phyloP scores from a whole-genome alignment of 768 basidiomycete genomes.

The Lactarius pseudohatsudake region DNA sequence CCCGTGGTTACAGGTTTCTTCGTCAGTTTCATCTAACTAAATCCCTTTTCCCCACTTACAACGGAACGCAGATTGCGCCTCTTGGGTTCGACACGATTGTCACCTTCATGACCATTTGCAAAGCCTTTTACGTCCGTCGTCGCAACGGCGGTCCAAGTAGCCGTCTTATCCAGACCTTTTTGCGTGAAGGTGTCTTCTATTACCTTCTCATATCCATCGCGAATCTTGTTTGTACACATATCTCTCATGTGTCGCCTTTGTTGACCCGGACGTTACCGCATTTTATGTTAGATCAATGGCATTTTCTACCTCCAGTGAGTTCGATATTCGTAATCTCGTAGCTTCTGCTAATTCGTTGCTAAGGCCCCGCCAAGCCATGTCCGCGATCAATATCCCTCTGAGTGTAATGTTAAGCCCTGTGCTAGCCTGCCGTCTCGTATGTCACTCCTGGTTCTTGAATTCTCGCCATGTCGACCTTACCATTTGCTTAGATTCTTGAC shows the following conservation, averaged over 20 bases:
- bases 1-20: slow-evolving; percentile 43
- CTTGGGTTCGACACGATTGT: slow-evolving; percentile 79
- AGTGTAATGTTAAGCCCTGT: slow-evolving; percentile 83
- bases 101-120: slow-evolving; percentile 77
- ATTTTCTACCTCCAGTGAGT: slow-evolving; percentile 83
- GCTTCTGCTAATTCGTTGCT: slow-evolving; percentile 20
- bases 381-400: slow-evolving; percentile 80
- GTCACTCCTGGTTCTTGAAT: slow-evolving; percentile 27
- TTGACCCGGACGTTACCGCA: slow-evolving; percentile 14
- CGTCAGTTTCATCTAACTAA: slow-evolving; percentile 24
- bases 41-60: slow-evolving; percentile 8
- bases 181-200: slow-evolving; percentile 84
- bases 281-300: slow-evolving; percentile 57
- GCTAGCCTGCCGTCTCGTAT: slow-evolving; percentile 73
- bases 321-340: slow-evolving; percentile 13
- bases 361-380: slow-evolving; percentile 79
- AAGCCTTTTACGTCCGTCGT: slow-evolving; percentile 74
- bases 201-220: slow-evolving; percentile 85
- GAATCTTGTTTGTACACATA: slow-evolving; percentile 52
- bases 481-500: slow-evolving; percentile 61
- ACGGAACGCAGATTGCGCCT: slow-evolving; percentile 61
- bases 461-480: background rate
- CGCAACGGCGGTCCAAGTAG: slow-evolving; percentile 75
- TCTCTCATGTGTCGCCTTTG: background rate
- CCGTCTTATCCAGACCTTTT: slow-evolving; percentile 78